Conservation (phyloP, 148 eudicot species). For the Rhododendron henanense region DNA sequence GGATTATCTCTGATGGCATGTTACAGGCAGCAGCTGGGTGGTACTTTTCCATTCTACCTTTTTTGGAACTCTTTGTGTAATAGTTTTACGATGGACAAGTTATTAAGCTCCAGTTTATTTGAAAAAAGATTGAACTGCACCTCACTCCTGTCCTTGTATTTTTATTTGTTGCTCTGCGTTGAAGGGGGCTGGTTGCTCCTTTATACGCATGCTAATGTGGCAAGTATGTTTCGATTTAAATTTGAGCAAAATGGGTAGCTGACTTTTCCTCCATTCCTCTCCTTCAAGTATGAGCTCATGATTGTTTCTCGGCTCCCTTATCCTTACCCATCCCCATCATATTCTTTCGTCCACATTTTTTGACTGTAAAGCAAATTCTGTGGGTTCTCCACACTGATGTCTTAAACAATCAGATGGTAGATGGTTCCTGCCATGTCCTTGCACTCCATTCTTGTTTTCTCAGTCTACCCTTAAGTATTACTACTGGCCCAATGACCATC, state of each 20-base stretch:
- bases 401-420: neutral
- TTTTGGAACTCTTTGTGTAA: neutral
- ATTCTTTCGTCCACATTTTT: neutral
- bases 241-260: neutral
- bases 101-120: neutral
- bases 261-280: neutral
- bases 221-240: neutral
- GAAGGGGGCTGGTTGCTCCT: too few relatives aligned
- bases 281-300: neutral
- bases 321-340: neutral
- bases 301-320: neutral
- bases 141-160: neutral
- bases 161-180: neutral
- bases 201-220: neutral
- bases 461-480: neutral
- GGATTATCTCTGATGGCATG: conserved; percentile 88
- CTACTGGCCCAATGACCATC: neutral
- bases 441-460: neutral
- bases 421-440: neutral
- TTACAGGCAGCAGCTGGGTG: conserved; percentile 96
- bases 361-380: neutral
- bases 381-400: neutral
- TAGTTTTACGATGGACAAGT: neutral
- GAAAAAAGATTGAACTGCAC: neutral
- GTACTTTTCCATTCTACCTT: conserved; percentile 30